Conservation (phyloP, 139 green algal genomes). For the Tetraselmis striata region DNA sequence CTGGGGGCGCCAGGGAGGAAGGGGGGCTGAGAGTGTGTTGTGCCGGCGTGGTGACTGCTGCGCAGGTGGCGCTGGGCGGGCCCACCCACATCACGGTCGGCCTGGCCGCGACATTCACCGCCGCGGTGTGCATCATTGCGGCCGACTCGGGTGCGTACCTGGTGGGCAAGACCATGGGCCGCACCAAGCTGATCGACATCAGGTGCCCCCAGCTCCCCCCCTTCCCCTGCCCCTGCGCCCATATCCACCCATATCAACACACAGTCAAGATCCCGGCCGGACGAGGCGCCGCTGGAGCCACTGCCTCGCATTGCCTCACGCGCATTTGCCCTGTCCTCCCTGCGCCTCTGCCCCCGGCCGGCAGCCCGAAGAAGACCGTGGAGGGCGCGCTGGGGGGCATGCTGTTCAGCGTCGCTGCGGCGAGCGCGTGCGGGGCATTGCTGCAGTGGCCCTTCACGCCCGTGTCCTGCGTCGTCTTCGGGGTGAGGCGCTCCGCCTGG, state of each 20-base stretch:
- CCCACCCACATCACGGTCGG: constrained; percentile 64
- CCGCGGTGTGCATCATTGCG: constrained; percentile 71
- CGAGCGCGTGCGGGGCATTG: constrained; percentile 38
- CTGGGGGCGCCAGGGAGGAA: no score
- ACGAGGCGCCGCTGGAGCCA: no score
- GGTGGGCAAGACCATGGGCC: constrained; percentile 67
- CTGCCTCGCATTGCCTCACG: no score
- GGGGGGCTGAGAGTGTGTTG: no score
- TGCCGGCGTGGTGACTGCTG: background rate
- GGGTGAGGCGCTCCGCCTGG: no score
- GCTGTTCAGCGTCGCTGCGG: constrained; percentile 40
- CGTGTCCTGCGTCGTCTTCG: constrained; percentile 25
- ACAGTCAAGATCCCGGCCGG: no score
- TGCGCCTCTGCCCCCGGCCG: no score
- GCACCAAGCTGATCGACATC: constrained; percentile 73
- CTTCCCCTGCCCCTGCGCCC: no score
- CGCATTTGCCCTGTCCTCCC: no score
- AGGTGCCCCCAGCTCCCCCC: no score
- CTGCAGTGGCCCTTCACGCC: constrained; percentile 39
- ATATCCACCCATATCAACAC: no score
- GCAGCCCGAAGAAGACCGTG: constrained; percentile 92
- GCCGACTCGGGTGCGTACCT: constrained; percentile 86
- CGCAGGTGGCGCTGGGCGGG: constrained; percentile 28
- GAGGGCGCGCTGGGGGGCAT: constrained; percentile 80
- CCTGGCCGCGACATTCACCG: constrained; percentile 70